These are phyloP conservation scores for Mycothermus thermophilus DNA, from an alignment of 495 filamentous ascomycete species.

Conservation along the genomic window DNA sequence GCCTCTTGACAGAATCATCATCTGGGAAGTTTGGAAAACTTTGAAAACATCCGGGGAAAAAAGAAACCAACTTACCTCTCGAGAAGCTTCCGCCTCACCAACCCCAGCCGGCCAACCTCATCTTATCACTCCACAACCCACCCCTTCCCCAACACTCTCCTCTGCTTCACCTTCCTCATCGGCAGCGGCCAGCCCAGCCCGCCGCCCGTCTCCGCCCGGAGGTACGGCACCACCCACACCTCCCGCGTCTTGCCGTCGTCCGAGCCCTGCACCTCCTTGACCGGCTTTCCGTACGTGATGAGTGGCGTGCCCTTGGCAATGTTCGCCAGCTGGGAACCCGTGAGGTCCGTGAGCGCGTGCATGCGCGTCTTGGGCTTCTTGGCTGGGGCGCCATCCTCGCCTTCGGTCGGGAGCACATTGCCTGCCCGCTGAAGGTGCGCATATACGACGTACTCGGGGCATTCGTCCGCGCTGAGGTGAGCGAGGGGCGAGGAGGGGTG, in stretches of 20 bases:
- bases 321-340: conserved; percentile 58
- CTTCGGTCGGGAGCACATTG: too few species aligned
- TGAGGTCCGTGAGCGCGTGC: conserved; percentile 71
- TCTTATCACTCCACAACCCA: conserved; percentile 55
- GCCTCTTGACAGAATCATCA: conserved; percentile 8
- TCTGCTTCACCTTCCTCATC: conserved; percentile 69
- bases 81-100: neutral
- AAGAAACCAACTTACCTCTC: neutral
- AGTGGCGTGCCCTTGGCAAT: conserved; percentile 79
- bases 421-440: conserved; percentile 63
- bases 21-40: neutral
- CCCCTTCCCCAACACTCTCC: conserved; percentile 50
- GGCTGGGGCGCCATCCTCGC: conserved; percentile 24
- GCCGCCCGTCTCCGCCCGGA: conserved; percentile 46
- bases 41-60: too few species aligned
- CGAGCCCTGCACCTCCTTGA: conserved; percentile 46
- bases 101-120: too few species aligned
- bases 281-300: conserved; percentile 74
- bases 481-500: conserved; percentile 74
- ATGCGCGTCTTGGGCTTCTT: conserved; percentile 69
- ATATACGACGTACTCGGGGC: conserved; percentile 77
- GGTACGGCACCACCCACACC: conserved; percentile 69
- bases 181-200: conserved; percentile 71
- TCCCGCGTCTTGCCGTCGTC: conserved; percentile 46
- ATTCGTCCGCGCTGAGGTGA: conserved; percentile 50